Conservation (phyloP, 2,329 filamentous ascomycete species). For the Aspergillus sp. region DNA sequence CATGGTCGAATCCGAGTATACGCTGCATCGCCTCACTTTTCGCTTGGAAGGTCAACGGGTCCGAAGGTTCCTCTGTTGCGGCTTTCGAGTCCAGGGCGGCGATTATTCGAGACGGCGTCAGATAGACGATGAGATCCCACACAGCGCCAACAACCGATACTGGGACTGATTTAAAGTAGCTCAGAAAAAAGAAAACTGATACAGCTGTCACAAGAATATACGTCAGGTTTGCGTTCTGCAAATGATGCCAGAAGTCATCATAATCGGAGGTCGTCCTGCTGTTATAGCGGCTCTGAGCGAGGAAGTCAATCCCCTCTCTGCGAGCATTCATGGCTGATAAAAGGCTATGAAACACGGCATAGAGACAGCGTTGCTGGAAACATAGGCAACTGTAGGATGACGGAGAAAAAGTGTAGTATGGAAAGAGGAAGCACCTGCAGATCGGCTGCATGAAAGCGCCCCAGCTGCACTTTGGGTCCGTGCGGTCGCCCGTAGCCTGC, state of each 20-base stretch:
- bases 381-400: conserved; percentile 11
- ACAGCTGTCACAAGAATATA: conserved; percentile 29
- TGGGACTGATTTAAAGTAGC: conserved; percentile 30
- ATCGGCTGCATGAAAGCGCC: conserved; percentile 14
- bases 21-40: conserved; percentile 67
- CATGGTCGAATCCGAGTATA: conserved; percentile 61
- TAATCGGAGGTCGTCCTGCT: conserved; percentile 27
- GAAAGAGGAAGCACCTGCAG: conserved; percentile 12
- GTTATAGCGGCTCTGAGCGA: conserved; percentile 28
- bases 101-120: conserved; percentile 41
- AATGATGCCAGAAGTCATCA: conserved; percentile 30
- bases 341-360: conserved; percentile 18
- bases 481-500: conserved; percentile 27
- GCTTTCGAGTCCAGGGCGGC: conserved; percentile 52
- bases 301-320: conserved; percentile 30
- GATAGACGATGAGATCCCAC: conserved; percentile 41
- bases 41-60: conserved; percentile 38
- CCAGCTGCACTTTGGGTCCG: conserved; percentile 27
- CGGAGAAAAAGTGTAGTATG: conserved; percentile 14
- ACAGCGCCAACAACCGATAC: conserved; percentile 29
- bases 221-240: conserved; percentile 29
- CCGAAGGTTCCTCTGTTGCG: conserved; percentile 41
- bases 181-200: conserved; percentile 30
- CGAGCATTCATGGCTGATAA: conserved; percentile 38
- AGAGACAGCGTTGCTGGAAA: conserved; percentile 16